phyloP scores from a whole-genome alignment of 2,329 filamentous ascomycete genomes.

The Penicillium corylophilum region DNA sequence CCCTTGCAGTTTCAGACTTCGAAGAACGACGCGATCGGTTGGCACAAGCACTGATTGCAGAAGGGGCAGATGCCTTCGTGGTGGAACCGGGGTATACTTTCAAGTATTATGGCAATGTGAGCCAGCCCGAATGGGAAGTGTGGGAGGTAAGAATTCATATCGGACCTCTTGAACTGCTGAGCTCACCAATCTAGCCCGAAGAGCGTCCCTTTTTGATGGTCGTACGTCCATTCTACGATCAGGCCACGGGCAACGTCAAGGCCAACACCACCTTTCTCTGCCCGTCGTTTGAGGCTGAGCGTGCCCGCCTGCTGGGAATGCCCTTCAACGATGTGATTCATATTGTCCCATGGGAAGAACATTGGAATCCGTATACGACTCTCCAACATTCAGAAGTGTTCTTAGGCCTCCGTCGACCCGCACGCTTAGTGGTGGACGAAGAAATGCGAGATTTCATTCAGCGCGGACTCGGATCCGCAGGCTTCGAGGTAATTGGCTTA shows the following conservation, averaged over 20 bases:
- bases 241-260: conserved; percentile 41
- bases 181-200: conserved; percentile 49
- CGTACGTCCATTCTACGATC: conserved; percentile 48
- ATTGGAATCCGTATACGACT: conserved; percentile 63
- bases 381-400: conserved; percentile 50
- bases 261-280: conserved; percentile 60
- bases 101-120: conserved; percentile 63
- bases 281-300: conserved; percentile 61
- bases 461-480: conserved; percentile 53
- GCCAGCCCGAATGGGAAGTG: conserved; percentile 61
- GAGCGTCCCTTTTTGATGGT: conserved; percentile 65
- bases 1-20: conserved; percentile 54
- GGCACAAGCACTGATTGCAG: conserved; percentile 53
- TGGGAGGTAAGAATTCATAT: conserved; percentile 46
- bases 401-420: conserved; percentile 14
- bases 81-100: conserved; percentile 66
- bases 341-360: conserved; percentile 62
- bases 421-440: conserved; percentile 62
- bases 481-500: conserved; percentile 59
- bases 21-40: conserved; percentile 57
- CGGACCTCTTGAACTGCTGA: not conserved
- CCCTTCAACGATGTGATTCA: conserved; percentile 53
- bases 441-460: conserved; percentile 65
- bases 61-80: conserved; percentile 58
- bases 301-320: conserved; percentile 59